Base-by-base conservation (phyloP, 2,329 filamentous ascomycete species). In the Exophiala alcalophila region DNA sequence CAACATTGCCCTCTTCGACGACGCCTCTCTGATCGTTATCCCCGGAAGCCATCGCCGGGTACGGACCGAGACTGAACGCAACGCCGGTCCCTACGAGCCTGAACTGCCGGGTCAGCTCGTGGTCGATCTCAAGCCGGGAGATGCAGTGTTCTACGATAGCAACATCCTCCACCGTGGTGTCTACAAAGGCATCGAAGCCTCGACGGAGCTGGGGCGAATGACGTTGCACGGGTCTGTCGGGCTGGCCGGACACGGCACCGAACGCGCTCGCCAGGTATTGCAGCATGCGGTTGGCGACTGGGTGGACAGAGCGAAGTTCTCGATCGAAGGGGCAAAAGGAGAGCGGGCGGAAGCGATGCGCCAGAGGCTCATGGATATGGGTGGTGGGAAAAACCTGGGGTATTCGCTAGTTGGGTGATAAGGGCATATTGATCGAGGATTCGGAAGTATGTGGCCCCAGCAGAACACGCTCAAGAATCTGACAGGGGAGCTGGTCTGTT, bases 141-240 rank as follows among this genome's bases (percentile, higher is more conserved):
- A 94, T 64, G 79, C 84, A 11, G 85, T 85, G 28, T 94, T 94
- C 58, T 94, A 94, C 61, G 81, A 94, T 63, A 94, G 90, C 60
- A 94, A 94, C 62, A 94, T 94, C 52, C 62, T 94, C 41, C 68
- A 71, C 40, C 62, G 68, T 4, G 67, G 68, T 2, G 60, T 66
- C 18, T 72, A 71, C 45, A 58, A 58, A 45, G 63, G 53, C 6
- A 68, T 68, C 49, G 50, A 49, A 16, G 61, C 63, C 28, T 59
- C 59, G 4, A 62, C 56, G 9, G 59, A 61, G 34, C 61, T 67
- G 54, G 62, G 62, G 6, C 47, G 66, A 27, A 57, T 70, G 54
- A 70, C 67, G 21, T 38, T 70, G 36, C 67, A 70, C 60, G 66
- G 67, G 1, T 67, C 65, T 55, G 46, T 70, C 21, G 68, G 67